A percentile compares a stretch with the other conserved stretches of the same genome.
phyloP scores from a whole-genome alignment of 78 protist genomes.

The Goniomonas avonlea region DNA sequence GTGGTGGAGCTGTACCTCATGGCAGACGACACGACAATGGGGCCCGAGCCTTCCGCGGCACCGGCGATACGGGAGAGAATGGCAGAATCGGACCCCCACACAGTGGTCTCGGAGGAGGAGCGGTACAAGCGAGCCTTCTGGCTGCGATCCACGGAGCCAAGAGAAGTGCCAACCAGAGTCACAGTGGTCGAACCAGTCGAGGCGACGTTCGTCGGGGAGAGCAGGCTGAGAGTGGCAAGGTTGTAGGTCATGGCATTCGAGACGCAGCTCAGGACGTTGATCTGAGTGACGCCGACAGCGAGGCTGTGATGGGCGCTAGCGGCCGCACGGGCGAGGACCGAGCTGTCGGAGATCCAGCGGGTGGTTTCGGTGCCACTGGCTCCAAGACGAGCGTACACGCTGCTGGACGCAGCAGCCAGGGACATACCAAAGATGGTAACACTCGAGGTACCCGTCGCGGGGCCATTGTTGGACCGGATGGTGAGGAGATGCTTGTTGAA shows the following conservation, averaged over 20 bases:
- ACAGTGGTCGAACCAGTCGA: background rate
- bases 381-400: background rate
- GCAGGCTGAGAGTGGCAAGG: background rate
- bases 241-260: background rate
- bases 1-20: too few relatives aligned
- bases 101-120: background rate
- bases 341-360: background rate
- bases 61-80: too few relatives aligned
- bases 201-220: background rate
- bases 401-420: background rate
- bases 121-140: background rate
- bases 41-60: too few relatives aligned
- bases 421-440: background rate
- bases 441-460: background rate
- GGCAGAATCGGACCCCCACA: background rate
- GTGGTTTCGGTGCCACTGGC: background rate
- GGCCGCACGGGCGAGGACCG: background rate
- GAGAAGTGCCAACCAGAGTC: background rate
- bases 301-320: background rate
- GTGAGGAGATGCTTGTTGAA: too few relatives aligned
- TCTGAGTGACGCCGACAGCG: background rate
- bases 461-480: background rate
- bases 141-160: background rate
- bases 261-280: background rate
- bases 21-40: too few relatives aligned